Evolutionary conservation across 2,329 filamentous ascomycete genomes (phyloP), one percentile per base, ranked within the genome.

Genomic region (Neospermospora avenae): DNA sequence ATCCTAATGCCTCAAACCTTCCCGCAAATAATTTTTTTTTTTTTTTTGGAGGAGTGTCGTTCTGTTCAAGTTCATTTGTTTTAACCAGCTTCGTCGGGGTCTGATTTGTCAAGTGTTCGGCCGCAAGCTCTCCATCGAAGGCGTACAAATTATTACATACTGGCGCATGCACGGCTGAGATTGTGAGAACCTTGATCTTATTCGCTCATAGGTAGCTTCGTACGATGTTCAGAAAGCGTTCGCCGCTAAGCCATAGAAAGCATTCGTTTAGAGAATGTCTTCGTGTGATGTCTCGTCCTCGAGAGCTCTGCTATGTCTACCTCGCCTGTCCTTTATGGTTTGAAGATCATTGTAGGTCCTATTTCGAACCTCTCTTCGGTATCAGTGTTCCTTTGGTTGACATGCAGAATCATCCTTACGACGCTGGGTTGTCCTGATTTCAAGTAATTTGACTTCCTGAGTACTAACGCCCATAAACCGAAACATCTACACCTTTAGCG

Each of bases 401-500:
- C 25, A 55, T 55, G 52, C 39, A n/a, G 10, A 42, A 34, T 45
- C 25, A 45, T 44, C 25, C 39, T 41, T 6, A 22, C 16, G 52
- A 34, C 34, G 22, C 24, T 22, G 37, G 37, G 44, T 3, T 13
- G 37, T 55, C 25, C 18, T 3, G 4, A 22, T 44, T 7, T 14
- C 34, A n/a, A 42, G 39, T 28, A 34, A n/a, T 22, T 55, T 13
- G 24, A 25, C 28, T 44, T 39, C 45, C 10, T 41, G 13, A 55
- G 18, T 16, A 22, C 16, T 55, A 22, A 44, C 18, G 10, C 22
- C 22, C 7, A 18, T 24, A 44, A 24, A 24, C 45, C 37, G 52
- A 44, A 34, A 5, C 3, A 39, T 55, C 45, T 65, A 63, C 46
- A 24, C 61, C 59, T 5, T 63, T 62, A 18, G 45, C 61, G 20